Conservation (phyloP, 2,329 filamentous ascomycete species). For the Neospermospora avenae region DNA sequence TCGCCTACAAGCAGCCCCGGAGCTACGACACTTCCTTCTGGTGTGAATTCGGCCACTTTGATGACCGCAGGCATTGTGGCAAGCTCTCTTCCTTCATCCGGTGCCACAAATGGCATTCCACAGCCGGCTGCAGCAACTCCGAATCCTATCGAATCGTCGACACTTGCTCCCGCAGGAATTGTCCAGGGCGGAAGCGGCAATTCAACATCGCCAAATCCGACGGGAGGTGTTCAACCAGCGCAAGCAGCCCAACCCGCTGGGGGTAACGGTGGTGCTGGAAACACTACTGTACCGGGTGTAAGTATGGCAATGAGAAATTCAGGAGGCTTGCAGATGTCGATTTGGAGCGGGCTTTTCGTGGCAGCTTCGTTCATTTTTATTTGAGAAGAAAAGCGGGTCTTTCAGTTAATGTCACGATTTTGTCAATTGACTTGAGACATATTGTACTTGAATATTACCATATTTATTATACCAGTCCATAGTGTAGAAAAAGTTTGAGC, state of each 20-base stretch:
- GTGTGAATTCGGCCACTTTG: background rate
- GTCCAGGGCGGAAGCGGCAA: conserved; percentile 2
- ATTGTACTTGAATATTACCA: background rate
- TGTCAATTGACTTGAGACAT: background rate
- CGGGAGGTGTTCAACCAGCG: background rate
- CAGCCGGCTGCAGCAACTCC: background rate
- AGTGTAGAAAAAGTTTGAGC: background rate
- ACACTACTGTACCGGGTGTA: background rate
- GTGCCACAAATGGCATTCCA: background rate
- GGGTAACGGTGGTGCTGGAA: background rate
- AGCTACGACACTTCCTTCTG: background rate
- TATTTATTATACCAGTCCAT: background rate
- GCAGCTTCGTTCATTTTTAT: background rate
- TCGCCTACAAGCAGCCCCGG: background rate
- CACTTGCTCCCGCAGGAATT: background rate
- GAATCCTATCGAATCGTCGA: background rate
- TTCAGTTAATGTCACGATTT: background rate
- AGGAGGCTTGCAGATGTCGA: background rate
- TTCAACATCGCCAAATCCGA: background rate
- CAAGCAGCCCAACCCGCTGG: background rate
- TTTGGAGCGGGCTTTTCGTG: background rate
- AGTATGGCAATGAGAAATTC: background rate
- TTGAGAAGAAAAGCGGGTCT: background rate
- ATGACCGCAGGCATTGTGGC: background rate
- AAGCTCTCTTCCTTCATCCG: background rate